Percentiles rank a stretch among this genome's conserved stretches.
These are phyloP conservation scores for Entonaema liquescens DNA, from an alignment of 495 filamentous ascomycete species.

Conservation along the genomic window DNA sequence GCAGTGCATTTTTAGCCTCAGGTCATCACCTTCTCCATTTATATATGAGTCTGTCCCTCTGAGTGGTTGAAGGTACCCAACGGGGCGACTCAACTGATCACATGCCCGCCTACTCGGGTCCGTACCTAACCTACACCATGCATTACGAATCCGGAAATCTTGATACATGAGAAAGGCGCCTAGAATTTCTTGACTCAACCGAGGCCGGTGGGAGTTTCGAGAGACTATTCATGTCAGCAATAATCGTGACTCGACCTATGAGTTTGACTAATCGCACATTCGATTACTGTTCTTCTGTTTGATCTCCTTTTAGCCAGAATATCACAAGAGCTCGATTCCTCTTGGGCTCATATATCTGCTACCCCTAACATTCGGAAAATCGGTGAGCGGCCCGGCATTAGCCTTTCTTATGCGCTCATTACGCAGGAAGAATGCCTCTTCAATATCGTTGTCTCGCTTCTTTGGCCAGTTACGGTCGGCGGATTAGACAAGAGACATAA, in stretches of 20 bases:
- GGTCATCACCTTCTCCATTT: slow-evolving; percentile 30
- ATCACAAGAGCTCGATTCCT: slow-evolving; percentile 22
- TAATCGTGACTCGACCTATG: slow-evolving; percentile 18
- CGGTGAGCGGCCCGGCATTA: slow-evolving; percentile 55
- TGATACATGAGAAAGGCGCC: slow-evolving; percentile 18
- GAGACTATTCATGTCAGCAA: slow-evolving; percentile 10
- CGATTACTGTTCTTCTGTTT: slow-evolving; percentile 45
- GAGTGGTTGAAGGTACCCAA: neutral
- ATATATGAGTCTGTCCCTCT: neutral
- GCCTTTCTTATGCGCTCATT: slow-evolving; percentile 28
- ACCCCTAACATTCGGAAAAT: slow-evolving; percentile 54
- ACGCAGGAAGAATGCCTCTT: slow-evolving; percentile 33
- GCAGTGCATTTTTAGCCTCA: slow-evolving; percentile 35
- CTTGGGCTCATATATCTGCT: slow-evolving; percentile 35
- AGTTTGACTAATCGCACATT: slow-evolving; percentile 31
- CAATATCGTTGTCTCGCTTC: slow-evolving; percentile 36
- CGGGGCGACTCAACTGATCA: slow-evolving; percentile 17
- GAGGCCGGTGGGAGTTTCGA: slow-evolving; percentile 12
- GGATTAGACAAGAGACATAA: slow-evolving; percentile 22
- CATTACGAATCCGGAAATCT: slow-evolving; percentile 23
- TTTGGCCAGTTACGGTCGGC: slow-evolving; percentile 31
- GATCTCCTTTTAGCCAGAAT: slow-evolving; percentile 62
- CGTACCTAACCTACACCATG: slow-evolving; percentile 16
- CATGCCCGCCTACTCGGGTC: slow-evolving; percentile 18
- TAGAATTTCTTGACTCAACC: neutral